Conservation (phyloP, 257 asterid species). For the Buddleja alternifolia region DNA sequence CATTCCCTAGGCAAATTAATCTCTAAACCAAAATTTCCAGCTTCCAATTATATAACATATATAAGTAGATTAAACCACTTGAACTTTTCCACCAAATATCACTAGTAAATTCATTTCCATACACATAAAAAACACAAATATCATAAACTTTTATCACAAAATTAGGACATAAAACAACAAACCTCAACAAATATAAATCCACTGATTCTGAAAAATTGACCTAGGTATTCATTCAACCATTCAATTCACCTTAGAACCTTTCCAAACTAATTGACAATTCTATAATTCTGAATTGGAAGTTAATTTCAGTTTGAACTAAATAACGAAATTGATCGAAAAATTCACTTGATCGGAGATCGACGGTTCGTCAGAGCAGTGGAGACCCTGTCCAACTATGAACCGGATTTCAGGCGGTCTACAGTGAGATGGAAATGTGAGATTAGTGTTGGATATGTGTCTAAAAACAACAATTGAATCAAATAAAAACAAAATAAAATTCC, state of each 20-base stretch:
- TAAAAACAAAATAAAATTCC: no score
- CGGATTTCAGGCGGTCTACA: conserved; percentile 13
- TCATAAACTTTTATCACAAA: no score
- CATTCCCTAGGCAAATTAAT: no score
- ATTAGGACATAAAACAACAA: not conserved
- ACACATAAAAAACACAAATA: no score
- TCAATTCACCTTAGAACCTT: not conserved
- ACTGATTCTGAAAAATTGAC: not conserved
- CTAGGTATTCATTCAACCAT: not conserved
- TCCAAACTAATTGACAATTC: not conserved
- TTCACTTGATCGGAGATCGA: conserved; percentile 44
- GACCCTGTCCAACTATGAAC: conserved; percentile 22
- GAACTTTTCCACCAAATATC: no score
- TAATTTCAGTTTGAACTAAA: conserved; percentile 12
- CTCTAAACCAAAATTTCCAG: no score
- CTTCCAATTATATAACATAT: no score
- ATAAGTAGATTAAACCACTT: no score
- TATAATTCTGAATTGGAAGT: conserved; percentile 23
- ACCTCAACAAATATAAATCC: not conserved
- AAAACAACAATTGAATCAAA: no score
- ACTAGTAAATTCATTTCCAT: no score
- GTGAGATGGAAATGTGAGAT: conserved; percentile 28
- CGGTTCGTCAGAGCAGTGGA: conserved; percentile 38
- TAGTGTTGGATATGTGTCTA: conserved; percentile 34
- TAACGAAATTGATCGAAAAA: conserved; percentile 24